Conservation (phyloP, 306 rosid species). For the Fragaria iinumae region DNA sequence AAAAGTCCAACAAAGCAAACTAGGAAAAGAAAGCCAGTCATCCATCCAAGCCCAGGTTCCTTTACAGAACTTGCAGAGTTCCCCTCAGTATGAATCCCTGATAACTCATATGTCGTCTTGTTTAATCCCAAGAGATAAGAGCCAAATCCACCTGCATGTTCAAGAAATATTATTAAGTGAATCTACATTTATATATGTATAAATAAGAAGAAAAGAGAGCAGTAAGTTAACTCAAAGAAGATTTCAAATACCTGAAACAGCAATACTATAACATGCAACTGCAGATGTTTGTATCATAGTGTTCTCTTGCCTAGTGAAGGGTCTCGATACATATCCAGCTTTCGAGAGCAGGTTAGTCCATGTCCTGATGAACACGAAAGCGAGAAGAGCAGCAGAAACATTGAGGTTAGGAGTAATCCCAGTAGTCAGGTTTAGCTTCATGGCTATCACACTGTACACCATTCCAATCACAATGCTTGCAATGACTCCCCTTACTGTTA, state of each 20-base stretch:
- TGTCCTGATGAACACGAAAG: slow-evolving; percentile 59
- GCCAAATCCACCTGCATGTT: slow-evolving; percentile 75
- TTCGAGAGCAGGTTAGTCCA: slow-evolving; percentile 63
- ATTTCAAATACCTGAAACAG: slow-evolving; percentile 60
- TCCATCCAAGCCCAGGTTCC: slow-evolving; percentile 93
- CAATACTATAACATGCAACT: slow-evolving; percentile 86
- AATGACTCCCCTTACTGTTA: slow-evolving; percentile 70
- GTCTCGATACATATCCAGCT: slow-evolving; percentile 64
- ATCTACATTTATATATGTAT: neutral
- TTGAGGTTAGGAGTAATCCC: slow-evolving; percentile 83
- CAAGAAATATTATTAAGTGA: neutral
- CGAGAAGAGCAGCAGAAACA: slow-evolving; percentile 87
- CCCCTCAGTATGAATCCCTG: slow-evolving; percentile 66
- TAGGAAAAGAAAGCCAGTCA: slow-evolving; percentile 69
- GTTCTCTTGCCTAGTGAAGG: slow-evolving; percentile 88
- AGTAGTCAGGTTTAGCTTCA: slow-evolving; percentile 91
- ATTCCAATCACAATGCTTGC: slow-evolving; percentile 74
- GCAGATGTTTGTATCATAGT: slow-evolving; percentile 91
- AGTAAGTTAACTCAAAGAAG: neutral
- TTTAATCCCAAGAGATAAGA: slow-evolving; percentile 82
- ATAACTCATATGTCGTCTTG: slow-evolving; percentile 68
- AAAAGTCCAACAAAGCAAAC: slow-evolving; percentile 97
- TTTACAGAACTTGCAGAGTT: slow-evolving; percentile 48
- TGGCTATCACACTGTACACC: slow-evolving; percentile 66
- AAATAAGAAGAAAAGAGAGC: neutral